A percentile compares a stretch with the other conserved stretches of the same genome.
Evolutionary conservation across 768 basidiomycete species (phyloP).

Genomic region (Podaxis pistillaris): DNA sequence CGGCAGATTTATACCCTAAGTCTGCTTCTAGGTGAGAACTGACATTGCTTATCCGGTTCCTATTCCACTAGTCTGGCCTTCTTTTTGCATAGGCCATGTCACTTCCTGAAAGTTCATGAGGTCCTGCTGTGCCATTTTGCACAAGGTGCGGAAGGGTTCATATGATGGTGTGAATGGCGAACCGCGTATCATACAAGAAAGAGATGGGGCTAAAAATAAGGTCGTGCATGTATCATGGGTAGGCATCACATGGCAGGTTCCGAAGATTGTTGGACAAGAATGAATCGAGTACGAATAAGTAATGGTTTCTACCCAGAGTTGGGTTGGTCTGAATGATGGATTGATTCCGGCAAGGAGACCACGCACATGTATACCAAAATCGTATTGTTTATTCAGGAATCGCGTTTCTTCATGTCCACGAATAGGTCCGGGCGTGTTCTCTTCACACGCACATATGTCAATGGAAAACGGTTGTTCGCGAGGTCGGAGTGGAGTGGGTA

Average conservation of each 20-base stretch:
- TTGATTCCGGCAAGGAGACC: background rate
- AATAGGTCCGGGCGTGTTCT: background rate
- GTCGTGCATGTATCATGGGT: background rate
- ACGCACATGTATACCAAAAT: constrained; percentile 1
- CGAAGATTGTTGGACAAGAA: background rate
- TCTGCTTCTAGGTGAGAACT: background rate
- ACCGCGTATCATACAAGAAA: constrained; percentile 2
- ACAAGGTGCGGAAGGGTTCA: background rate
- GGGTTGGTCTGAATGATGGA: background rate
- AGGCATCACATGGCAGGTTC: constrained; percentile 5
- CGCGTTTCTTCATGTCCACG: background rate
- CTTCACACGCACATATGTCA: background rate
- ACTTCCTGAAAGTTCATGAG: background rate
- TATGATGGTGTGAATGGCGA: constrained; percentile 3
- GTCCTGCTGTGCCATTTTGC: too few species aligned
- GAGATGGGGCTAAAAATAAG: constrained; percentile 4
- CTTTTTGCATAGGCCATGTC: background rate
- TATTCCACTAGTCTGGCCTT: background rate
- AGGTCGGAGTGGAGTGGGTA: too few species aligned
- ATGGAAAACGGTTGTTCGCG: background rate
- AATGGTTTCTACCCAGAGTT: background rate
- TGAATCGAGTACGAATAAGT: background rate
- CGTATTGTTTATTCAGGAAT: background rate
- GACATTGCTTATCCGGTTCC: background rate
- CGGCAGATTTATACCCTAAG: background rate